phyloP scores from a whole-genome alignment of 192 early-diverging fungal genomes.

The Ambispora gerdemannii region DNA sequence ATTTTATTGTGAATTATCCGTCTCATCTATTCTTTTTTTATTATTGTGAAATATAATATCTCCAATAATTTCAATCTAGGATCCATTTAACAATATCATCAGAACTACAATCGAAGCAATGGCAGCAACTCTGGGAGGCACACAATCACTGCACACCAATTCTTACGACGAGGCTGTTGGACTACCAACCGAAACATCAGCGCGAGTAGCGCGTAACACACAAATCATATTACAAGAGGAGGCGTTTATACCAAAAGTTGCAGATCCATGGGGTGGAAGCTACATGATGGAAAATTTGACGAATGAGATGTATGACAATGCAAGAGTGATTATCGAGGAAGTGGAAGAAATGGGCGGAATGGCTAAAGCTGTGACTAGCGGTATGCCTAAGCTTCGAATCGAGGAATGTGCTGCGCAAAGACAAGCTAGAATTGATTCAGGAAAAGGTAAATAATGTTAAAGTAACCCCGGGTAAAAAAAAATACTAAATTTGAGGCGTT shows the following conservation, averaged over 20 bases:
- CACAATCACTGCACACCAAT: conserved; percentile 92
- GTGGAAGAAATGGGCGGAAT: conserved; percentile 84
- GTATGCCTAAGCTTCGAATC: conserved; percentile 86
- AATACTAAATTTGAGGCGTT: neutral
- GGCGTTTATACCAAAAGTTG: conserved; percentile 82
- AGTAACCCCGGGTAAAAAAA: no score
- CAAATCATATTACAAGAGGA: conserved; percentile 88
- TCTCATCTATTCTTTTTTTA: neutral
- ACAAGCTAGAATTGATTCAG: conserved; percentile 86
- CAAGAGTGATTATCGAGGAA: conserved; percentile 70
- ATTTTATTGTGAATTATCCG: neutral
- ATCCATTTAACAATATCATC: conserved; percentile 89
- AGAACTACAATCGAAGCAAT: conserved; percentile 87
- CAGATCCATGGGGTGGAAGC: conserved; percentile 89
- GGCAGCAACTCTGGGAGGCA: conserved; percentile 88
- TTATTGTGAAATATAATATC: no score
- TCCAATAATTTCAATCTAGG: no score
- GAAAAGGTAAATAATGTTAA: conserved; percentile 60
- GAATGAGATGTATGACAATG: conserved; percentile 69
- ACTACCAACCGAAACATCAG: conserved; percentile 77
- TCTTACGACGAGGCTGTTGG: conserved; percentile 89
- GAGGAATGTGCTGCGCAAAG: conserved; percentile 85
- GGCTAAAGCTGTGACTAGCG: conserved; percentile 84
- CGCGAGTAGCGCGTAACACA: conserved; percentile 87
- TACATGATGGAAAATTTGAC: conserved; percentile 94